Evolutionary conservation across 139 green algal genomes (phyloP), one percentile per base, ranked within the genome.

Genomic region (Chlamydomonas applanata): DNA sequence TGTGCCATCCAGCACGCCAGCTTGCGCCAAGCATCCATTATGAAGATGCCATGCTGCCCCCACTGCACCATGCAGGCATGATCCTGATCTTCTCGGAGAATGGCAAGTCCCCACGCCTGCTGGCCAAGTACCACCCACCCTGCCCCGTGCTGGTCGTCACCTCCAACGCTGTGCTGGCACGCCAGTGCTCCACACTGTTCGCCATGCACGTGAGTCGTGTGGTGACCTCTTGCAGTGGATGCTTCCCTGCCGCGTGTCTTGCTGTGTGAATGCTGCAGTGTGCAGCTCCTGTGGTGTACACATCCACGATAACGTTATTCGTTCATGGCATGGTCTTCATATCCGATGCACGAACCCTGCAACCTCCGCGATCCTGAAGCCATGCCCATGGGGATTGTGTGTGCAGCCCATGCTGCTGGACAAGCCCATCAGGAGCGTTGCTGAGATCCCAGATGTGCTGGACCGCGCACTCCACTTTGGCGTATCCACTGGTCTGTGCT

Each of bases 51-150:
- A 16, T 29, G 24, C 53, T 17, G 20, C 22, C 20, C 53, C 53
- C 53, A 61, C 53, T 17, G 46, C 53, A 27, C 13, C 53, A 49
- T 49, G 40, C 74, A 80, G 81, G 83, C 68, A 85, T 91, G 76
- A 83, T 90, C n/a, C 59, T 91, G 33, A 83, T 86, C 22, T 90
- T 91, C 73, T 82, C 72, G 5, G 81, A 89, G 79, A 73, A 62
- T 45, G 88, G 88, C 25, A 85, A 83, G 57, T 79, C 77, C 16
- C 74, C 82, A 0, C 71, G 82, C 52, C 62, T 90, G 65, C 56
- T 90, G 29, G 76, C 88, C 72, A 93, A 93, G 85, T 93, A 93
- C 83, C 76, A 83, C 33, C 86, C 88, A 33, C 79, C 66, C 40
- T 77, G 84, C 17, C 88, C 88, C 1, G 82, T 91, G 40, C 77